Evolutionary conservation across 495 filamentous ascomycete genomes (phyloP).

Genomic region (Tuber microsphaerosporum): DNA sequence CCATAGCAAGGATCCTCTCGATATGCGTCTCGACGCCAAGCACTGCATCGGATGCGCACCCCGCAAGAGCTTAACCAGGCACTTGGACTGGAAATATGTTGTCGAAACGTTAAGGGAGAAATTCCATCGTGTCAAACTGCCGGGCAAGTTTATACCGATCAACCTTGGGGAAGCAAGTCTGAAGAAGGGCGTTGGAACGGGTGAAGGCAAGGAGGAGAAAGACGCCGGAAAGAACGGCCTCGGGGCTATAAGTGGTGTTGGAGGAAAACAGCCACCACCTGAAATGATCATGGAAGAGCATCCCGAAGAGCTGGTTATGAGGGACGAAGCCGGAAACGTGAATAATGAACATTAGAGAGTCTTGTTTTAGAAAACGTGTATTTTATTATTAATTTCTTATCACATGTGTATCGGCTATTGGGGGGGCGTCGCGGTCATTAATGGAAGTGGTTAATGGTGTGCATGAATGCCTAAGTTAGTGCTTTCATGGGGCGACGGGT

Average conservation of each 20-base stretch:
- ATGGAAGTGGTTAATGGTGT: neutral
- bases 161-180: slow-evolving; percentile 52
- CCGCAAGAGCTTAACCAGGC: slow-evolving; percentile 78
- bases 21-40: slow-evolving; percentile 89
- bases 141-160: slow-evolving; percentile 84
- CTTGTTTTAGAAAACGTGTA: neutral
- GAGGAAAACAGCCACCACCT: neutral
- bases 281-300: slow-evolving; percentile 3
- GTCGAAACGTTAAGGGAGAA: slow-evolving; percentile 89
- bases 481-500: neutral
- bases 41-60: slow-evolving; percentile 91
- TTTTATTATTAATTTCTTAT: neutral
- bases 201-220: slow-evolving; percentile 15
- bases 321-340: neutral
- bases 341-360: neutral
- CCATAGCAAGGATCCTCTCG: slow-evolving; percentile 88
- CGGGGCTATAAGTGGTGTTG: neutral
- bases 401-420: neutral
- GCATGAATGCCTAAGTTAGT: neutral
- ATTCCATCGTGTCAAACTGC: slow-evolving; percentile 90
- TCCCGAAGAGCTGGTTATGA: neutral
- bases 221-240: slow-evolving; percentile 7
- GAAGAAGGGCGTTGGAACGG: slow-evolving; percentile 16
- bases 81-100: slow-evolving; percentile 89
- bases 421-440: neutral